Conservation (phyloP, 2,329 filamentous ascomycete genomes). For the Cryphonectria nitschkei region DNA sequence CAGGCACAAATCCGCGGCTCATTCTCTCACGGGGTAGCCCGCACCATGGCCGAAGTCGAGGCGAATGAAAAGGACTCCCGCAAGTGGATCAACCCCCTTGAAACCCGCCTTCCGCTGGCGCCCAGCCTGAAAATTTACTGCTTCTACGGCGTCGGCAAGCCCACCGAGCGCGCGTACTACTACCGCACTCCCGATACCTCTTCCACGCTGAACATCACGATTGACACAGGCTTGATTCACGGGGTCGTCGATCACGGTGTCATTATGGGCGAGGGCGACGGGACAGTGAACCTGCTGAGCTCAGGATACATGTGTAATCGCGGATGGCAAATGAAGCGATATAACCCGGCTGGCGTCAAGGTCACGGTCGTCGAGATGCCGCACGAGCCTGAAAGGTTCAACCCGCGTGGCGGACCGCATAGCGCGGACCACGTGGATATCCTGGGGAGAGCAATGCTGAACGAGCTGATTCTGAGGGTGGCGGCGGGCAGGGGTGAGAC, state of each 20-base stretch:
- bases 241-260: constrained; percentile 80
- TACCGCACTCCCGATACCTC: constrained; percentile 74
- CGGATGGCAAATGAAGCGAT: constrained; percentile 91
- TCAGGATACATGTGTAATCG: constrained; percentile 96
- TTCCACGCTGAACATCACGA: constrained; percentile 73
- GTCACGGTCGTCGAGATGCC: constrained; percentile 94
- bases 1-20: constrained; percentile 68
- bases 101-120: constrained; percentile 82
- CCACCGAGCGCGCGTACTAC: constrained; percentile 90
- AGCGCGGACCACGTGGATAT: constrained; percentile 96
- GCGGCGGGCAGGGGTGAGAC: constrained; percentile 82
- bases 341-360: constrained; percentile 83
- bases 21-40: constrained; percentile 89
- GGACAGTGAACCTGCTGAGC: constrained; percentile 91
- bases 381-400: constrained; percentile 92
- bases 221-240: constrained; percentile 66
- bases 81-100: constrained; percentile 92
- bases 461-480: constrained; percentile 85
- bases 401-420: constrained; percentile 71
- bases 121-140: constrained; percentile 94
- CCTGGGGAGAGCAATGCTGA: constrained; percentile 82
- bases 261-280: constrained; percentile 94
- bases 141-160: constrained; percentile 95
- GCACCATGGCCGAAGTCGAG: constrained; percentile 78
- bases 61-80: constrained; percentile 73